Conservation (phyloP, 768 basidiomycete species). For the Mycena rosella region DNA sequence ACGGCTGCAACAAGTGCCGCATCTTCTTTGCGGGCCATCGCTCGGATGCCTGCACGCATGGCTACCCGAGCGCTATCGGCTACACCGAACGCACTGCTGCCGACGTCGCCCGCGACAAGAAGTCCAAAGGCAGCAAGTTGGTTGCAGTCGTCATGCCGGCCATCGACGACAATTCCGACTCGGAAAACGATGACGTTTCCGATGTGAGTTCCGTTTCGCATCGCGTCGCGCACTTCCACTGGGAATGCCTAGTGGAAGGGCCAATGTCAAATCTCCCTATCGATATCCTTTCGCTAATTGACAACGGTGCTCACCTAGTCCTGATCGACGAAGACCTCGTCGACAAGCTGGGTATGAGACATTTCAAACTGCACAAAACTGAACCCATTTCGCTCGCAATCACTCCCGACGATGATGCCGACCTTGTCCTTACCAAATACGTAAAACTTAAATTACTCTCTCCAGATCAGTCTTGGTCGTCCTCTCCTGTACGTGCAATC, state of each 20-base stretch:
- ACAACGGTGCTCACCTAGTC: constrained; percentile 18
- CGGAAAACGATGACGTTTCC: background rate
- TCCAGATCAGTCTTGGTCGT: too few species aligned
- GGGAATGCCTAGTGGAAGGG: constrained; percentile 16
- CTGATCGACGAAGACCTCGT: constrained; percentile 5
- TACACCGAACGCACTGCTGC: background rate
- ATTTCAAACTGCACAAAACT: background rate
- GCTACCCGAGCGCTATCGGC: background rate
- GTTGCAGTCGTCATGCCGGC: background rate
- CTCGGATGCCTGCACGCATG: background rate
- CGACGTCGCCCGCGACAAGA: background rate
- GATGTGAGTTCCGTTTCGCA: background rate
- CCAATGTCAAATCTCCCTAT: background rate
- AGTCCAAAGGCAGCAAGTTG: background rate
- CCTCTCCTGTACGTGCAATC: too few species aligned
- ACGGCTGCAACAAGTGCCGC: background rate
- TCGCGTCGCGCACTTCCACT: background rate
- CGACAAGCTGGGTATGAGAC: background rate
- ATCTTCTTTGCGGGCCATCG: background rate
- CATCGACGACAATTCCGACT: background rate
- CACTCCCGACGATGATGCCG: too few species aligned
- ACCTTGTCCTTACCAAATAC: too few species aligned
- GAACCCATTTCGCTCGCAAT: background rate
- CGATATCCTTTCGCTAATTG: constrained; percentile 3
- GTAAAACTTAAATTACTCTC: too few species aligned